A percentile compares a stretch with the other conserved stretches of the same genome.
These are phyloP conservation scores for Kalmanozyma brasiliensis DNA, from an alignment of 1,284 basidiomycete genomes.

Conservation along the genomic window DNA sequence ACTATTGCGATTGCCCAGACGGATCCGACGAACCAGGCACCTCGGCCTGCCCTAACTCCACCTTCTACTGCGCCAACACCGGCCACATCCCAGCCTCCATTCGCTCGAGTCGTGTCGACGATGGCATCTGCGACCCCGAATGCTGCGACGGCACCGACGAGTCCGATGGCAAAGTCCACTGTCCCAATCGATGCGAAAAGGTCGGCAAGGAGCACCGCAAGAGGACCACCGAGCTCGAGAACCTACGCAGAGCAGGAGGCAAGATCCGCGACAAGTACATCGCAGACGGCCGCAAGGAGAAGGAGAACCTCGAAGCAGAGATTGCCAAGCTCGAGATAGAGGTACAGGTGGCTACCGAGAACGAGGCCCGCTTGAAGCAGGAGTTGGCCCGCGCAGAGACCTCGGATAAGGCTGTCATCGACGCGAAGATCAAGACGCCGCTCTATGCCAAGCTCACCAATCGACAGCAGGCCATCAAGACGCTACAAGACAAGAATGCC, in stretches of 20 bases:
- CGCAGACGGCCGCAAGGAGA: constrained; percentile 75
- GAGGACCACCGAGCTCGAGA: constrained; percentile 77
- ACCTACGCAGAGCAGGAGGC: constrained; percentile 81
- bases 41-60: constrained; percentile 79
- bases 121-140: constrained; percentile 93
- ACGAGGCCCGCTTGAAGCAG: constrained; percentile 39
- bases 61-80: constrained; percentile 87
- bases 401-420: constrained; percentile 58
- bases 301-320: constrained; percentile 69
- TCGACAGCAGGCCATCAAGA: constrained; percentile 80
- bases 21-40: constrained; percentile 95
- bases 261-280: constrained; percentile 92
- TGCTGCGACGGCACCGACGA: constrained; percentile 99
- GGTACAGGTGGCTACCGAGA: constrained; percentile 74
- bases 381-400: constrained; percentile 48
- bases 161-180: constrained; percentile 72
- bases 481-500: constrained; percentile 78
- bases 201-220: constrained; percentile 79
- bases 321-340: constrained; percentile 71
- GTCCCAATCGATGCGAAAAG: constrained; percentile 81
- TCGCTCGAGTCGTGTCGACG: constrained; percentile 85
- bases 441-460: constrained; percentile 80
- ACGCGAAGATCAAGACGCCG: constrained; percentile 78
- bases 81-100: constrained; percentile 87
- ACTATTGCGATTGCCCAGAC: constrained; percentile 92